These are phyloP conservation scores for Lithocarpus polystachyus DNA, from an alignment of 306 rosid genomes.

Conservation along the genomic window DNA sequence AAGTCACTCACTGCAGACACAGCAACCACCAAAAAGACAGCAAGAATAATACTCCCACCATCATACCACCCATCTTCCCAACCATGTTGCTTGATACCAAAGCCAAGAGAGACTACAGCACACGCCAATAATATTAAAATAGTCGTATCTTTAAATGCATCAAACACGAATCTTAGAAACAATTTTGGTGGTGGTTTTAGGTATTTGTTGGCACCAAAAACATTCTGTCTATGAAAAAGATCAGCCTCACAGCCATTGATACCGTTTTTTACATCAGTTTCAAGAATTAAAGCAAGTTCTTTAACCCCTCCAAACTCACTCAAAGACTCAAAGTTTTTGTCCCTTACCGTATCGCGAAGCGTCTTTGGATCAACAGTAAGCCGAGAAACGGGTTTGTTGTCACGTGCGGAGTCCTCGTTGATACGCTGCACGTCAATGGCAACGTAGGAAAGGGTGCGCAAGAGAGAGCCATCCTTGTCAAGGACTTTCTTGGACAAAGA, in stretches of 20 bases:
- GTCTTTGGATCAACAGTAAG: conserved; percentile 3
- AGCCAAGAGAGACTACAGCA: conserved; percentile 11
- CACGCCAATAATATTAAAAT: conserved; percentile 19
- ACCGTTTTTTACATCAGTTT: background rate
- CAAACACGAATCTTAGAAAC: conserved; percentile 15
- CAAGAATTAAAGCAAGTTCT: background rate
- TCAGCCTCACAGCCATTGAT: background rate
- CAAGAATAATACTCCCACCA: conserved; percentile 24
- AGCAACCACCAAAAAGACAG: conserved; percentile 12
- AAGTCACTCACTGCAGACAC: conserved; percentile 21
- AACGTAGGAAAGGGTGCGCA: conserved; percentile 18
- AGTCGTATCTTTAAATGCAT: conserved; percentile 16
- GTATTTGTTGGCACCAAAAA: conserved; percentile 3
- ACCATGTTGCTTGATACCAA: conserved; percentile 24
- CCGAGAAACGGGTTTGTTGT: background rate
- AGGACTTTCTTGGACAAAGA: conserved; percentile 10
- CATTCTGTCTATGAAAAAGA: background rate
- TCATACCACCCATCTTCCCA: conserved; percentile 29
- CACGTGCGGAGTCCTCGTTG: background rate
- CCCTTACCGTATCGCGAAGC: conserved; percentile 7
- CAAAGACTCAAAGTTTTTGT: conserved; percentile 13
- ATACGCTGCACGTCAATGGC: conserved; percentile 5
- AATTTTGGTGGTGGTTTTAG: background rate
- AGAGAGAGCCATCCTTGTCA: background rate
- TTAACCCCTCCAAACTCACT: conserved; percentile 10